Conservation (phyloP, 257 asterid genomes). For the Paraleonurus japonicus region DNA sequence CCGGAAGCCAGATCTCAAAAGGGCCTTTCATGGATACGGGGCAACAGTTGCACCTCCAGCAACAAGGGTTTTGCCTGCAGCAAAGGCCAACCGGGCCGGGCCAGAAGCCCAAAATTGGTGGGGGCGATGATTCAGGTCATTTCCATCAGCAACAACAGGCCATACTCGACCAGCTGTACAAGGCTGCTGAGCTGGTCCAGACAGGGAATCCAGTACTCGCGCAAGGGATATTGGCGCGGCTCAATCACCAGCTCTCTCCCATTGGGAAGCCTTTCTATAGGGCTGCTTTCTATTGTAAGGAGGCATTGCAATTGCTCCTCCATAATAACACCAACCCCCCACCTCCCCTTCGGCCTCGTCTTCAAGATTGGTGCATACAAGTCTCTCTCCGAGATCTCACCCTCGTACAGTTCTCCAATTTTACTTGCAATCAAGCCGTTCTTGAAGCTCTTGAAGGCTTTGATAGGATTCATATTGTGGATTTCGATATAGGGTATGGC, state of each 20-base stretch:
- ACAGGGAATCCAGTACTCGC: conserved; percentile 84
- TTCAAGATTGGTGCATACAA: conserved; percentile 87
- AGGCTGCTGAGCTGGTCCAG: conserved; percentile 83
- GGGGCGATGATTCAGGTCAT: conserved; percentile 53
- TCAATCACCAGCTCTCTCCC: conserved; percentile 99
- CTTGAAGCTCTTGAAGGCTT: conserved; percentile 79
- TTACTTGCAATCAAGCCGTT: conserved; percentile 85
- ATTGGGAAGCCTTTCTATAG: conserved; percentile 84
- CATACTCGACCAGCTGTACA: conserved; percentile 72
- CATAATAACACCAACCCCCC: conserved; percentile 24
- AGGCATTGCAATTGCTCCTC: conserved; percentile 71
- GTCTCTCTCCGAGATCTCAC: conserved; percentile 88
- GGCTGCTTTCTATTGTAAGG: conserved; percentile 93
- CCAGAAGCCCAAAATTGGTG: conserved; percentile 45
- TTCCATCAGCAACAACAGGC: conserved; percentile 55
- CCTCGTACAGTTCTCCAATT: conserved; percentile 82
- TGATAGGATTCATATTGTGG: conserved; percentile 68
- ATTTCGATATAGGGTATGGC: conserved; percentile 92
- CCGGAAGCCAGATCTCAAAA: conserved; percentile 42
- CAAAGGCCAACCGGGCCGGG: conserved; percentile 46
- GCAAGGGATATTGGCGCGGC: conserved; percentile 99
- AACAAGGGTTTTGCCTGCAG: conserved; percentile 40
- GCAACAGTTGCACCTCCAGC: conserved; percentile 44
- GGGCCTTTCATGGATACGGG: conserved; percentile 52
- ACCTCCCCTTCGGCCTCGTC: conserved; percentile 65